Conservation (phyloP, 1,284 basidiomycete genomes). For the Polyporus tsugae region DNA sequence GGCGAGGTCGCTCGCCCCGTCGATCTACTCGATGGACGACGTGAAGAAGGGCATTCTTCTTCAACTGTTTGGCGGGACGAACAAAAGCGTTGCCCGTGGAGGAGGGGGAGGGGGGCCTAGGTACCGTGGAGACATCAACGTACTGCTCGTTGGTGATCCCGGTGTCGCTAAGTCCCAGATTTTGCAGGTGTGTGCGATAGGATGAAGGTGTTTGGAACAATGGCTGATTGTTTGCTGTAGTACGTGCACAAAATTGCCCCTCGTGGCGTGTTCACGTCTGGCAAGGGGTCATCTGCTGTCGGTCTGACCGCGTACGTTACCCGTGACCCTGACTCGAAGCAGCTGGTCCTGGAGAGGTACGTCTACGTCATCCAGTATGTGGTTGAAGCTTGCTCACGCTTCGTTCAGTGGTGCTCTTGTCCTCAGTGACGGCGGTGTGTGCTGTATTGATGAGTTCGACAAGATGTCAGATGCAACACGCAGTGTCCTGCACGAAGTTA, state of each 20-base stretch:
- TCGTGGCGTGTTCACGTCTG: slow-evolving; percentile 95
- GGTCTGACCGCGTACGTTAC: slow-evolving; percentile 99
- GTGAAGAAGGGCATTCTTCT: slow-evolving; percentile 98
- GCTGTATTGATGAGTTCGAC: slow-evolving; percentile 99
- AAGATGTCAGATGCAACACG: slow-evolving; percentile 99
- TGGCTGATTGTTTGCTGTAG: slow-evolving; percentile 47
- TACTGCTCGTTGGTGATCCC: slow-evolving; percentile 96
- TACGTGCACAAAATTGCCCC: slow-evolving; percentile 99
- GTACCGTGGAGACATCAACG: slow-evolving; percentile 98
- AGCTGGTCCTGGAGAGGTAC: slow-evolving; percentile 94
- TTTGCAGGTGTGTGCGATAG: slow-evolving; percentile 68
- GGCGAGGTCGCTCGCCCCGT: slow-evolving; percentile 88
- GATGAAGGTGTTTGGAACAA: neutral
- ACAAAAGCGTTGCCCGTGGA: slow-evolving; percentile 92
- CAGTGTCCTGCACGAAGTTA: slow-evolving; percentile 98
- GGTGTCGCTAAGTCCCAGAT: slow-evolving; percentile 99
- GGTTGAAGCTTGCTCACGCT: slow-evolving; percentile 2
- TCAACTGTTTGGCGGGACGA: slow-evolving; percentile 97
- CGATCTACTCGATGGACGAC: slow-evolving; percentile 98
- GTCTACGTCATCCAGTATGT: slow-evolving; percentile 23
- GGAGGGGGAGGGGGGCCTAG: slow-evolving; percentile 96
- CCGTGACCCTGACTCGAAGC: slow-evolving; percentile 97
- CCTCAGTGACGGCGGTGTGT: slow-evolving; percentile 96
- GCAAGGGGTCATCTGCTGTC: slow-evolving; percentile 97
- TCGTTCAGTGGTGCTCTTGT: slow-evolving; percentile 89